Evolutionary conservation across 83 land plant species (phyloP).

Genomic region (Picea mariana): DNA sequence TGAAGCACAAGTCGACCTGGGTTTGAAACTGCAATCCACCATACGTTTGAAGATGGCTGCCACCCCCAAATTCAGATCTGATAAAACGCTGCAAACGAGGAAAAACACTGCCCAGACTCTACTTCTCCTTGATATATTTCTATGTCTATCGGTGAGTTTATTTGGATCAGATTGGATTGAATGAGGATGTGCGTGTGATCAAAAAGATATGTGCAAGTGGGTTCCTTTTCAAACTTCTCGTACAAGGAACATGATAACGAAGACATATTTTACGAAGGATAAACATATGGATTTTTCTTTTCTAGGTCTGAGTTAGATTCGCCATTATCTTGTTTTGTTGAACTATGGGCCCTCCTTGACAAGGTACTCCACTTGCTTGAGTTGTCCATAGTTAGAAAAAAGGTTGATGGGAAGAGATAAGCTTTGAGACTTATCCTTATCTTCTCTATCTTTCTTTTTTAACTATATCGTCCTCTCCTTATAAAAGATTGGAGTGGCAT

Average conservation of each 20-base stretch:
- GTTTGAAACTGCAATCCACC: conserved; percentile 5
- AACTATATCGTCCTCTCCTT: too few species aligned
- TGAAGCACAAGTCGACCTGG: conserved; percentile 6
- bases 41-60: conserved; percentile 11
- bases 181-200: neutral
- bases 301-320: neutral
- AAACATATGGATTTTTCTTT: neutral
- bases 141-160: neutral
- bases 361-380: too few species aligned
- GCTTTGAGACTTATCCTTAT: too few species aligned
- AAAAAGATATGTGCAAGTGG: neutral
- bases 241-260: neutral
- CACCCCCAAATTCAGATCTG: neutral
- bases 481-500: too few species aligned
- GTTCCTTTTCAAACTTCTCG: neutral
- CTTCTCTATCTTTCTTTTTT: too few species aligned
- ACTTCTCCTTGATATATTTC: neutral
- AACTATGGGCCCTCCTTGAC: too few species aligned
- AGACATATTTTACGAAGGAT: neutral
- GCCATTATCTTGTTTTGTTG: conserved; percentile 4
- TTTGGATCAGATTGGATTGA: neutral
- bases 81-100: too few species aligned
- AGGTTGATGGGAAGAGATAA: too few species aligned
- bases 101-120: too few species aligned
- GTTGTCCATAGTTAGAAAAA: too few species aligned